Evolutionary conservation across 78 protist species (phyloP), one percentile per base, ranked within the genome.

Genomic region (Chrysochromulina tobinii): DNA sequence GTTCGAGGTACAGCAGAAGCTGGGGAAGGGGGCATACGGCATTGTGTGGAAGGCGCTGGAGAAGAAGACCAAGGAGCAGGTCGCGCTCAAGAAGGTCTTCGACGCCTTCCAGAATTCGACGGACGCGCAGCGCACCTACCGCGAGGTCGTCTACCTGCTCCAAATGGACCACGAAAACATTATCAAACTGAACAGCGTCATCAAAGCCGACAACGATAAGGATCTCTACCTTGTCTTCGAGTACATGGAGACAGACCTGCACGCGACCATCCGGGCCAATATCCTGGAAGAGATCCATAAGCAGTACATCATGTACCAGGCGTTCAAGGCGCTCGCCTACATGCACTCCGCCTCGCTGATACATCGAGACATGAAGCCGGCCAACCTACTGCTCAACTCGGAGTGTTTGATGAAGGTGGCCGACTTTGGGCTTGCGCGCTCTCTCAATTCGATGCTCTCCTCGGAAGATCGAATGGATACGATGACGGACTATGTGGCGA

Each of bases 1-100:
- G 89, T 98, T 96, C 92, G 98, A 96, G 67, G 93, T 96, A 23
- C 55, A 57, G 6, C 94, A 94, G 68, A 93, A 96, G 54, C 88
- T 98, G 25, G 99, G 99, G 18, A 97, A 96, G 83, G 99, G 94
- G 1, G 99, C 99, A 6, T 99, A 99, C 90, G 99, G 99, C 3
- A 95, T 98, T 50, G 38, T 38, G 38, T 38, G 38, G 38, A 38
- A 38, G 38, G 38, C 38, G 38, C 38, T 38, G 38, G 38, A 38
- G 38, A 38, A 38, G 38, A 38, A 38, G 38, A 38, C 38, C 38
- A 38, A 38, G 38, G 38, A 38, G 38, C 38, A 38, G 38, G 38
- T 38, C 38, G 38, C 38, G 38, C 38, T 38, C 38, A 38, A 38
- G 38, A 38, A 38, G 38, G 38, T 38, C 38, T 38, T 38, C 38